Evolutionary conservation across 495 filamentous ascomycete genomes (phyloP).

Genomic region (Friedmanniomyces endolithicus): DNA sequence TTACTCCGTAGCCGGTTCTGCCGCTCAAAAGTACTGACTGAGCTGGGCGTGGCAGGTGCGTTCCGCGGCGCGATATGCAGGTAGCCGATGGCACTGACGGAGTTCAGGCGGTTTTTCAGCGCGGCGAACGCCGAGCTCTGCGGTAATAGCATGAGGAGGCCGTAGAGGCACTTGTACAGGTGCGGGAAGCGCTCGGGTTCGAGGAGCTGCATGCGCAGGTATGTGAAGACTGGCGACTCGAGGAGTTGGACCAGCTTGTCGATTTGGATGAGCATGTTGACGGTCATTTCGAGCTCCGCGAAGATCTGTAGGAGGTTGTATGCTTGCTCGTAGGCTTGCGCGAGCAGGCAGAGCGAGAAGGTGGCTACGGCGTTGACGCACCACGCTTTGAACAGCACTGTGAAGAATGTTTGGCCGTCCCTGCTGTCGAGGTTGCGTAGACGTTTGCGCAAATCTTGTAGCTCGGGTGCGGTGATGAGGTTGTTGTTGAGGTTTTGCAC

Average conservation of each 20-base stretch:
- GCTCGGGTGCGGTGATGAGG: slow-evolving; percentile 89
- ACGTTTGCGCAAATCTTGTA: slow-evolving; percentile 79
- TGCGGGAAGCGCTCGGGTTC: slow-evolving; percentile 94
- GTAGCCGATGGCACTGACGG: slow-evolving; percentile 91
- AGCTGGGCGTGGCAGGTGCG: slow-evolving; percentile 27
- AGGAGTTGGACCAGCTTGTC: slow-evolving; percentile 97
- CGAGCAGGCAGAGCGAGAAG: slow-evolving; percentile 88
- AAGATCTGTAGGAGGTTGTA: slow-evolving; percentile 96
- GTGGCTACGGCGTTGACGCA: slow-evolving; percentile 98
- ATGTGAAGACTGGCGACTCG: slow-evolving; percentile 96
- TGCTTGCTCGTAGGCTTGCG: slow-evolving; percentile 96
- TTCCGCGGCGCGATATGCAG: slow-evolving; percentile 49
- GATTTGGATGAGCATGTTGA: slow-evolving; percentile 97
- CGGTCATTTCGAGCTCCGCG: slow-evolving; percentile 96
- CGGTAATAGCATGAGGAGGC: slow-evolving; percentile 91
- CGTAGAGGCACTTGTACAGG: slow-evolving; percentile 96
- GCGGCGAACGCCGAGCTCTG: slow-evolving; percentile 95
- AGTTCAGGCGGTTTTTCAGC: slow-evolving; percentile 91
- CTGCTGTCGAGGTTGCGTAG: slow-evolving; percentile 70
- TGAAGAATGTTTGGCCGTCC: slow-evolving; percentile 93
- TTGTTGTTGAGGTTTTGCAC: slow-evolving; percentile 99
- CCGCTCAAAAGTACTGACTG: slow-evolving; percentile 50
- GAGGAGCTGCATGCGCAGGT: slow-evolving; percentile 91
- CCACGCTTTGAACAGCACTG: slow-evolving; percentile 89
- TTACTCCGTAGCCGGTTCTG: slow-evolving; percentile 70